Conservation (phyloP, 1,284 basidiomycete genomes). For the Agaricales sp. region DNA sequence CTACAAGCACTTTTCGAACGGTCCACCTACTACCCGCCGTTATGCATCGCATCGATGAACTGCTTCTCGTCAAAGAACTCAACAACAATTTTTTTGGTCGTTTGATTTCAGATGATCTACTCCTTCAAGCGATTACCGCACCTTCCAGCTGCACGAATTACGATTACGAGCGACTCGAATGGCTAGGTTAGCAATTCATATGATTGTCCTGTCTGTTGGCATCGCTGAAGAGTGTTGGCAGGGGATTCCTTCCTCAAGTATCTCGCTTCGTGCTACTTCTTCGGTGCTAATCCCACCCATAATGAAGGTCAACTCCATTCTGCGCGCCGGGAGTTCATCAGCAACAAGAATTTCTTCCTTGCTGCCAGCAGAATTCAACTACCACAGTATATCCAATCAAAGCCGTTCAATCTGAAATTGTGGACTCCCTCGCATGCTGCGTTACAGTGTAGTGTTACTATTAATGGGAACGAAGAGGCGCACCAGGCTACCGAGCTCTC, state of each 20-base stretch:
- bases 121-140: conserved; percentile 57
- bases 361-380: conserved; percentile 47
- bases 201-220: conserved; percentile 4
- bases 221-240: conserved; percentile 18
- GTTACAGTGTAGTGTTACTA: not conserved
- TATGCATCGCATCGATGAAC: conserved; percentile 55
- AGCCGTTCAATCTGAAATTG: conserved; percentile 51
- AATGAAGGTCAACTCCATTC: conserved; percentile 57
- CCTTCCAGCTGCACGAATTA: conserved; percentile 55
- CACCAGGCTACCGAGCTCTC: not conserved
- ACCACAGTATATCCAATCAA: conserved; percentile 61
- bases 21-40: conserved; percentile 64
- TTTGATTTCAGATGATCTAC: conserved; percentile 43
- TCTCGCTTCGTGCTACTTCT: conserved; percentile 62
- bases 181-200: conserved; percentile 44
- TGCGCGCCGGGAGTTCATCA: conserved; percentile 57
- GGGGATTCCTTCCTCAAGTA: conserved; percentile 79
- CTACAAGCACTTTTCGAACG: conserved; percentile 49
- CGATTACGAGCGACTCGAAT: conserved; percentile 74
- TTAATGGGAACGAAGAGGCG: not conserved
- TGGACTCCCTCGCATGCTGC: conserved; percentile 37
- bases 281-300: conserved; percentile 50
- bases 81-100: conserved; percentile 60
- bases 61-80: conserved; percentile 65
- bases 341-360: conserved; percentile 54